phyloP scores from a whole-genome alignment of 2,329 filamentous ascomycete genomes.

The Neocatenulostroma microsporum region DNA sequence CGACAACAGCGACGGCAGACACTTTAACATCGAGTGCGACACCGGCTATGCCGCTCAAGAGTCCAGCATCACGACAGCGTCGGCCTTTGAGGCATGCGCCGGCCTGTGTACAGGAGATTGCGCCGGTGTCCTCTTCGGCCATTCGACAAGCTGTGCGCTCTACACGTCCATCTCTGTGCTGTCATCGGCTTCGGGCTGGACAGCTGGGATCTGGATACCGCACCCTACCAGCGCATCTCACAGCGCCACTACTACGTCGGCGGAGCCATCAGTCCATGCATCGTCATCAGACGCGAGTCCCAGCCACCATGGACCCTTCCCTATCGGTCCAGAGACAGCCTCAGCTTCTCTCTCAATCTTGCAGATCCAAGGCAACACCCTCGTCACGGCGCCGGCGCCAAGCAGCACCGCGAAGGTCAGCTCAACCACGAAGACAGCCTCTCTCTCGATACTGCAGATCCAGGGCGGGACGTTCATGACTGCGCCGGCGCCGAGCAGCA shows the following conservation, averaged over 20 bases:
- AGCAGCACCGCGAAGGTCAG: too few species aligned
- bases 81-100: conserved; percentile 13
- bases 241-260: not conserved
- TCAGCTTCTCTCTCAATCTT: too few species aligned
- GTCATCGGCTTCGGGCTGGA: conserved; percentile 12
- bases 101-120: conserved; percentile 16
- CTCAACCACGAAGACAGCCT: too few species aligned
- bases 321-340: too few species aligned
- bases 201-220: conserved; percentile 13
- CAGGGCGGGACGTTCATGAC: conserved; percentile 1
- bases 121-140: conserved; percentile 16
- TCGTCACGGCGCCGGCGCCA: too few species aligned
- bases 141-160: conserved; percentile 14
- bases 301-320: too few species aligned
- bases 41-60: conserved; percentile 14
- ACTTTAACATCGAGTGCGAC: conserved; percentile 16
- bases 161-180: conserved; percentile 14
- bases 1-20: conserved; percentile 8
- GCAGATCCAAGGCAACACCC: too few species aligned
- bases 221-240: conserved; percentile 8
- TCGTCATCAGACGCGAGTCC: too few species aligned
- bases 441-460: not conserved
- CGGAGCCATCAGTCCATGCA: too few species aligned
- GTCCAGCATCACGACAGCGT: conserved; percentile 13
- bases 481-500: conserved; percentile 2